Conservation (phyloP, 2,329 filamentous ascomycete genomes). For the Xylariaceae sp. region DNA sequence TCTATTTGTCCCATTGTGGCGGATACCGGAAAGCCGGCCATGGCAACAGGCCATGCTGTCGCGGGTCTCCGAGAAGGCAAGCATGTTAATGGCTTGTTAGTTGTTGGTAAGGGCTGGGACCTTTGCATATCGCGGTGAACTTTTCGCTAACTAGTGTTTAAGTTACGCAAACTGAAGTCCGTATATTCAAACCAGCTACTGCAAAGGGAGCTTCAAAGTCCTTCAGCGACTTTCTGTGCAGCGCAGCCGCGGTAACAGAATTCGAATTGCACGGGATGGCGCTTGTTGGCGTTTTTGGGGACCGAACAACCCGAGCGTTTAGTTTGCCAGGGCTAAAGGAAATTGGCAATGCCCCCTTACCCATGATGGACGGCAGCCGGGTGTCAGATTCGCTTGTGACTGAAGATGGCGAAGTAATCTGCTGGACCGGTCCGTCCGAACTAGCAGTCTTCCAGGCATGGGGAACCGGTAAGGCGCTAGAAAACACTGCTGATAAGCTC, state of each 20-base stretch:
- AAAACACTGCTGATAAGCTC: constrained; percentile 64
- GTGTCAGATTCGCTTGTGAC: constrained; percentile 67
- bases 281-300: constrained; percentile 79
- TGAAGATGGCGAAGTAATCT: constrained; percentile 74
- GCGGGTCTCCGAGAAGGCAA: constrained; percentile 70
- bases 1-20: constrained; percentile 75
- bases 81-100: constrained; percentile 73
- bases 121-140: background rate
- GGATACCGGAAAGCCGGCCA: constrained; percentile 69
- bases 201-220: constrained; percentile 88
- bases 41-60: constrained; percentile 70
- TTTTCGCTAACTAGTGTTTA: constrained; percentile 21
- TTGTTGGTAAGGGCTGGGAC: constrained; percentile 56
- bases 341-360: constrained; percentile 63
- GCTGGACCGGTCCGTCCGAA: constrained; percentile 86
- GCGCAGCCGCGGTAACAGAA: constrained; percentile 72
- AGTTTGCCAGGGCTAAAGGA: constrained; percentile 87
- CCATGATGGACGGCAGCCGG: constrained; percentile 70
- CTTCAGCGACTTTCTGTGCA: constrained; percentile 79
- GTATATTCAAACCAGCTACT: constrained; percentile 80
- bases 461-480: constrained; percentile 65
- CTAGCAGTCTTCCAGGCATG: constrained; percentile 79
- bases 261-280: constrained; percentile 72
- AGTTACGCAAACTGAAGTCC: constrained; percentile 68
- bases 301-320: constrained; percentile 73